Evolutionary conservation across 345 rosid genomes (phyloP).

Genomic region (Eucalyptus albens): DNA sequence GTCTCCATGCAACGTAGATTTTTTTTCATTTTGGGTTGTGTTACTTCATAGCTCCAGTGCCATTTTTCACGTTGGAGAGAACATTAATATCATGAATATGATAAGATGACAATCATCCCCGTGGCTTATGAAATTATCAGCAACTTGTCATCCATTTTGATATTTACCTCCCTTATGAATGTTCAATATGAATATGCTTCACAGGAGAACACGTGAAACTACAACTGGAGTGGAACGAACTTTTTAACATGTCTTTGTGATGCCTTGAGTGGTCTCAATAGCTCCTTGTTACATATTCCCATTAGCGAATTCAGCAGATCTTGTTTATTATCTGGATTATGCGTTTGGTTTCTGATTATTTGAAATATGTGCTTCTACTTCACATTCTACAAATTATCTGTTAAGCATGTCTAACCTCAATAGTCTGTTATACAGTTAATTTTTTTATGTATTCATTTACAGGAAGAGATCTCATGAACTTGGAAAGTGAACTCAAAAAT

Average conservation of each 20-base stretch:
- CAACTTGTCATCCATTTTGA: not conserved
- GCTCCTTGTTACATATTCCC: not conserved
- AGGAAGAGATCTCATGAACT: slow-evolving; percentile 54
- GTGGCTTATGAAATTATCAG: not conserved
- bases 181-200: not conserved
- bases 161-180: not conserved
- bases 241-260: not conserved
- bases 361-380: not conserved
- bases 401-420: not conserved
- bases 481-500: slow-evolving; percentile 61
- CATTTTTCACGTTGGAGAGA: not conserved
- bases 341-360: not conserved
- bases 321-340: not conserved
- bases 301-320: not conserved
- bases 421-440: not conserved
- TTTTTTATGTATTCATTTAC: slow-evolving; percentile 1
- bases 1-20: not conserved
- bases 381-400: not conserved
- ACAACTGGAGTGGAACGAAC: not conserved
- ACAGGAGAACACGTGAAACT: not conserved
- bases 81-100: not conserved
- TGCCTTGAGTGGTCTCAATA: not conserved
- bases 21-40: not conserved
- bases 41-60: not conserved
- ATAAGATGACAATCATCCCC: not conserved